These are phyloP conservation scores for Tylopilus subfusipes DNA, from an alignment of 768 basidiomycete species.

Conservation along the genomic window DNA sequence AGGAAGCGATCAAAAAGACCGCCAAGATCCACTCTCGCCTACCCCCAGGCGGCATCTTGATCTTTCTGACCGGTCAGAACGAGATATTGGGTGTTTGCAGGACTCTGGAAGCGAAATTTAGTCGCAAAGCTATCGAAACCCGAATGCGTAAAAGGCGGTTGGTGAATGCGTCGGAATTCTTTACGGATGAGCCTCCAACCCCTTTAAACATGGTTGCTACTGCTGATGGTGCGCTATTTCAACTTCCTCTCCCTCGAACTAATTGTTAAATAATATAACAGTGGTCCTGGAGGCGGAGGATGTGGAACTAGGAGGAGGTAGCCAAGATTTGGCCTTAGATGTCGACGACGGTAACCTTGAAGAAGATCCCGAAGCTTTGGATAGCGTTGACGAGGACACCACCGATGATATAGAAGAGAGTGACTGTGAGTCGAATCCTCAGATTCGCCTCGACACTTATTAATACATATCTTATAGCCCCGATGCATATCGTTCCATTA, in stretches of 20 bases:
- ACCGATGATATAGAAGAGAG: constrained; percentile 58
- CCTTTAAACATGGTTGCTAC: constrained; percentile 14
- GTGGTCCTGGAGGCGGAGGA: constrained; percentile 83
- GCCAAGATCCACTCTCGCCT: constrained; percentile 89
- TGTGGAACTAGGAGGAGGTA: constrained; percentile 57
- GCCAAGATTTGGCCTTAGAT: constrained; percentile 60
- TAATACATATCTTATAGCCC: constrained; percentile 46
- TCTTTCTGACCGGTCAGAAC: constrained; percentile 94
- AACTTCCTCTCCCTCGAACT: background rate
- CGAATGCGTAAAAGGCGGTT: constrained; percentile 39
- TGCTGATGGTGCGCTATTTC: constrained; percentile 15
- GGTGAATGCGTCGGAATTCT: constrained; percentile 27
- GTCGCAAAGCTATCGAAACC: constrained; percentile 56
- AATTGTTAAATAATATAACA: constrained; percentile 20
- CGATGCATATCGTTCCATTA: constrained; percentile 92
- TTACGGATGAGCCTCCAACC: constrained; percentile 23
- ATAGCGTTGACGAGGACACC: constrained; percentile 65
- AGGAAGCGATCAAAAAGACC: constrained; percentile 86
- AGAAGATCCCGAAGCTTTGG: constrained; percentile 70
- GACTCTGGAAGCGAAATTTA: constrained; percentile 75
- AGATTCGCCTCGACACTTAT: constrained; percentile 2
- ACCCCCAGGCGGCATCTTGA: constrained; percentile 88
- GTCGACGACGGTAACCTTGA: constrained; percentile 59
- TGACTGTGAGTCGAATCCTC: constrained; percentile 47
- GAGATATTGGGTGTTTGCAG: constrained; percentile 87